Base-by-base conservation (phyloP, 1,284 basidiomycete genomes). In the Pterulicium gracile region DNA sequence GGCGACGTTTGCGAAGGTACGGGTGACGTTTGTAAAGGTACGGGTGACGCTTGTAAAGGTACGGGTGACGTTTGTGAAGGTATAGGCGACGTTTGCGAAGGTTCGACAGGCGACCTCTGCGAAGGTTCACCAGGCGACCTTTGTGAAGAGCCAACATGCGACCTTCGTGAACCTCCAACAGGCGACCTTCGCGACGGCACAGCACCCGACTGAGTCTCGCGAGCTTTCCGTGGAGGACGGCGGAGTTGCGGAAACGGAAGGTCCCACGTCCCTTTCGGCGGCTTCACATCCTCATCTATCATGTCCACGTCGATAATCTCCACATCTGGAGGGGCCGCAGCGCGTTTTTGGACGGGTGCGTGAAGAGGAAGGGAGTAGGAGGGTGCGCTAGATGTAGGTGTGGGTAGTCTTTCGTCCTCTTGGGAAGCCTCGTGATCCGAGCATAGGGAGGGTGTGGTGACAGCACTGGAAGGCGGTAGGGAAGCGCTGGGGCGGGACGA, bases 371-470 rank as follows among this genome's bases (percentile, higher is more conserved):
- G 66, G 66, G 10, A 67, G 68, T 34, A 15, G 27, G 27, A 15
- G 27, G 15, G 27, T 34, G 15, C 12, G 15, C 27, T 32, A 32
- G 27, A 32, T n/a, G 27, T 32, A 32, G 27, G 27, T n/a, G 27
- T 32, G 27, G 75, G 70, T 1, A 66, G 62, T 44, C 66, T 69
- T 4, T 61, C 65, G 27, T 72, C 71, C 18, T 65, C 66, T 27
- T 70, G 70, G 32, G 58, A 55, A 36, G 61, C 56, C 7, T 73
- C 73, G 44, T 78, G 79, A 55, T 85, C 81, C 2, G 81, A 85
- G 52, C 74, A 81, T 3, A 86, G 63, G 0, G 82, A 85, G 0
- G 82, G 82, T 0, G 82, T 84, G 5, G 72, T 59, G 15, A 58
- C 61, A 36, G 60, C 58, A 18, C 59, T 56, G 10, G 48, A 47